These are phyloP conservation scores for Xylaria multiplex DNA, from an alignment of 2,329 filamentous ascomycete genomes.

Conservation along the genomic window DNA sequence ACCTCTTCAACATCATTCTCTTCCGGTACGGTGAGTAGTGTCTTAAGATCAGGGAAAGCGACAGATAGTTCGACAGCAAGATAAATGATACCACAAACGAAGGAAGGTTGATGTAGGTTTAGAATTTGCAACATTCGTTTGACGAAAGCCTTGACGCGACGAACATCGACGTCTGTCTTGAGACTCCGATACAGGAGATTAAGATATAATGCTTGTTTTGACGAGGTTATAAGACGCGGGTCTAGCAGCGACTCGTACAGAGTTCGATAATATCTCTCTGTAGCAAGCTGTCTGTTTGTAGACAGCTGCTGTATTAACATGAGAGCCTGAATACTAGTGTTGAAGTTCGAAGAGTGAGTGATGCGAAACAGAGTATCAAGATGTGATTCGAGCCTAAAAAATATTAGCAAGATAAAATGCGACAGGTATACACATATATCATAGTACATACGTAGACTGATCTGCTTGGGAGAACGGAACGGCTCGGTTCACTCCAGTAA, in stretches of 20 bases:
- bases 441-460: conserved; percentile 70
- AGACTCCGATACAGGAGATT: conserved; percentile 90
- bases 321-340: conserved; percentile 95
- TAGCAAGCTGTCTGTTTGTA: conserved; percentile 78
- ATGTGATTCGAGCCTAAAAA: conserved; percentile 78
- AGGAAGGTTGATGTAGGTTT: conserved; percentile 88
- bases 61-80: conserved; percentile 82
- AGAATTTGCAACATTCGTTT: conserved; percentile 92
- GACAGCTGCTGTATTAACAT: conserved; percentile 95
- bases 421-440: conserved; percentile 1
- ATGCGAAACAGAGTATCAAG: conserved; percentile 95
- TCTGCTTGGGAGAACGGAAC: conserved; percentile 91
- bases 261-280: conserved; percentile 93
- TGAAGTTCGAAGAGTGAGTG: conserved; percentile 98
- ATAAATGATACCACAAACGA: conserved; percentile 92
- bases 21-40: conserved; percentile 83
- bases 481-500: conserved; percentile 95
- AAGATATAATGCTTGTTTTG: conserved; percentile 94
- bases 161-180: conserved; percentile 89
- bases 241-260: conserved; percentile 95
- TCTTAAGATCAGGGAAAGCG: conserved; percentile 81
- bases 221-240: conserved; percentile 85
- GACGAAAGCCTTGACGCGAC: conserved; percentile 93
- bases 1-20: conserved; percentile 77
- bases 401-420: conserved; percentile 40